Base-by-base conservation (phyloP, 257 asterid species). In the Solanum phureja region DNA sequence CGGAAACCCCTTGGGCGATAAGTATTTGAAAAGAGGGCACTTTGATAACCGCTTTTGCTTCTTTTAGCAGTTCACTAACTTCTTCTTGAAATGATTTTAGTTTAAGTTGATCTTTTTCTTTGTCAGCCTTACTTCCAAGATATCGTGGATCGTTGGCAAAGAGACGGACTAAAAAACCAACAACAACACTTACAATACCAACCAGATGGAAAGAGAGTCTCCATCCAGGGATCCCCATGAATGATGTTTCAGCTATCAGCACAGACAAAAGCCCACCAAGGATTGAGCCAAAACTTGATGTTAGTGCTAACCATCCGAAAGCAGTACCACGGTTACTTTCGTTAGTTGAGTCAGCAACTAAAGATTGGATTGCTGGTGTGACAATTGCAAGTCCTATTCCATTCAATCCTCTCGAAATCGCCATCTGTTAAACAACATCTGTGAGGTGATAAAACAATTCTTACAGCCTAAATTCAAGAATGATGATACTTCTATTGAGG, bases 311-410 rank as follows among this genome's bases (percentile, higher is more conserved):
- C 98, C 98, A 95, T 42, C 98, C 99, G 8, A 97, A 97, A 29
- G 98, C 99, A 18, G 94, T 94, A 21, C 99, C 99, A 0, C 99
- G 98, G 37, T 97, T 95, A 83, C 92, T 91, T 12, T 93, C 97
- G 21, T 93, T 93, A 33, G 98, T 95, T n/a, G 96, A 94, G 83
- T 97, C 99, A 1, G 99, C 99, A 12, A 97, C 97, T 5, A 97
- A 95, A 60, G 99, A 95, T 79, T 91, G 95, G 73, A 97, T 92
- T 27, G 98, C 98, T 11, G 99, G 99, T 5, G 93, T 91, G 31
- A 95, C 98, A 11, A 97, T 90, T 68, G 98, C 98, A 29, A 97
- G 98, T n/a, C 98, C 98, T 8, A 97, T 91, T 49, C 99, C 99
- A 23, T 97, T 97, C 18, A 97, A 88, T 37, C 97, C 99, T 92